Evolutionary conservation across 2,329 filamentous ascomycete genomes (phyloP).

Genomic region (Colletotrichum ledebouriae): DNA sequence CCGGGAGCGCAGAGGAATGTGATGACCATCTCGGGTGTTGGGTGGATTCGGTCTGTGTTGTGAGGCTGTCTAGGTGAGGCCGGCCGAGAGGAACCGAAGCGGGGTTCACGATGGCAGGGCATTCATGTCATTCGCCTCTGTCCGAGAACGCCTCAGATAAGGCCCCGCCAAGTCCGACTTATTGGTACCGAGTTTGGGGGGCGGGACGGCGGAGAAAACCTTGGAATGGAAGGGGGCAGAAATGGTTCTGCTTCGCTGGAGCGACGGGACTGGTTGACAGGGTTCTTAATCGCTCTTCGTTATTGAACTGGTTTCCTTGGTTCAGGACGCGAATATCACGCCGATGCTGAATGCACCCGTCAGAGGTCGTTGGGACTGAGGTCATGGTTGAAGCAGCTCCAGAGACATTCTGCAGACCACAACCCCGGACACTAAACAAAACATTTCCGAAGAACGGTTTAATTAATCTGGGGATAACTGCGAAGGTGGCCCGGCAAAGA

Average conservation of each 20-base stretch:
- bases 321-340: background rate
- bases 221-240: conserved; percentile 1
- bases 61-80: background rate
- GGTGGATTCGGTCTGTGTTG: background rate
- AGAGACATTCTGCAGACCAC: conserved; percentile 6
- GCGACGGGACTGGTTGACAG: background rate
- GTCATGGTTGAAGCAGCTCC: background rate
- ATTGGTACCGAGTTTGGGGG: background rate
- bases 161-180: conserved; percentile 1
- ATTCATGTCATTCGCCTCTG: conserved; percentile 2
- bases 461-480: conserved; percentile 1
- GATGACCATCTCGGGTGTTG: background rate
- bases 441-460: too few species aligned
- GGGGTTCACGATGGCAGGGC: background rate
- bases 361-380: conserved; percentile 10
- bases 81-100: conserved; percentile 7
- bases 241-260: background rate
- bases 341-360: background rate
- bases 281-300: background rate
- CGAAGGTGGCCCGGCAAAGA: background rate
- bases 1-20: background rate
- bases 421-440: background rate
- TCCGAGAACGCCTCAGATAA: background rate
- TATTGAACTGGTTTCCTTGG: background rate
- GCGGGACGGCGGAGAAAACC: background rate